Evolutionary conservation across 306 rosid species (phyloP), one percentile per base, ranked within the genome.

Genomic region (Urtica urens): DNA sequence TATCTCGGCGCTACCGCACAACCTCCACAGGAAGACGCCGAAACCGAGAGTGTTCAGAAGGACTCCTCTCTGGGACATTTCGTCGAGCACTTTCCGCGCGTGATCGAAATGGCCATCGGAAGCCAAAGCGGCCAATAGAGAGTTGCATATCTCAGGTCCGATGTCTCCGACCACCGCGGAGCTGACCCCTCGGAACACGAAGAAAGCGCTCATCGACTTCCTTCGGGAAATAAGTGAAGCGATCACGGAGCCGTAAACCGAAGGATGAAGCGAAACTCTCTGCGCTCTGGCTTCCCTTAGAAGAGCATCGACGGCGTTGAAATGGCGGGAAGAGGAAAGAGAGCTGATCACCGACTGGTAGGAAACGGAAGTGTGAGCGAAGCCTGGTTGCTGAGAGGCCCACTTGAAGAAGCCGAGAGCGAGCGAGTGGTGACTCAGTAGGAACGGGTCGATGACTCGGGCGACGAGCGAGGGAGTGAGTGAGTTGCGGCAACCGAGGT

Each of bases 381-480:
- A 90, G 6, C 75, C 68, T 2, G 95, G 97, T 30, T 79, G 93
- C 58, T 90, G 93, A 35, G 97, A 74, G 51, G 82, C 90, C 95
- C 97, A 90, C 53, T 79, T 70, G 82, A 90, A 88, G 80, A 88
- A 84, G 26, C 97, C 93, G 20, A 88, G 73, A 13, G 97, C 82
- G 26, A 90, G 93, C 1, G 87, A 79, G 41, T 77, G 85, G 71
- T 90, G 95, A 29, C 23, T 6, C 38, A 84, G 78, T 24, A 90
- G 97, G 54, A 70, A 76, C 17, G 97, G 95, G 40, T 90, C 93
- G 67, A 90, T 90, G 19, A 84, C 83, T 29, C 66, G 60, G 49
- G 93, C 75, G 3, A 90, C 94, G 21, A 90, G 77, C 1, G 77
- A 65, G 3, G 95, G 92, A 7, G 70, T 72, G 23, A 84, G 80